A percentile compares a stretch with the other conserved stretches of the same genome.
Evolutionary conservation across 371 early-diverging fungal genomes (phyloP).

Genomic region (Mucor mucedo): DNA sequence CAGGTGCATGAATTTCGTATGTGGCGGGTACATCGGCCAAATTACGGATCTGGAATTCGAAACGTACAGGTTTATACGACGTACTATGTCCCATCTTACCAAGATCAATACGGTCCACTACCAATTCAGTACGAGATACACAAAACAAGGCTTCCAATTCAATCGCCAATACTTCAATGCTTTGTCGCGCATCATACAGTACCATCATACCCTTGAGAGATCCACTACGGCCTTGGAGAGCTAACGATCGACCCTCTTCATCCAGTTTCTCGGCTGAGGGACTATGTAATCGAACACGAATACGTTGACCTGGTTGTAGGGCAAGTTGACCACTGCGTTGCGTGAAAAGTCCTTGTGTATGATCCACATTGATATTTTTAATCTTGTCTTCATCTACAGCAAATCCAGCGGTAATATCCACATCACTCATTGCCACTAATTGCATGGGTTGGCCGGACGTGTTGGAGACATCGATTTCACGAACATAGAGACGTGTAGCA

Average conservation of each 20-base stretch:
- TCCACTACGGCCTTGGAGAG: slow-evolving; percentile 63
- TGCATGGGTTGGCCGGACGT: slow-evolving; percentile 57
- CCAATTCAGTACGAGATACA: slow-evolving; percentile 65
- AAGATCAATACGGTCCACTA: slow-evolving; percentile 62
- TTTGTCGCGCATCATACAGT: slow-evolving; percentile 58
- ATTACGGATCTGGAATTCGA: slow-evolving; percentile 69
- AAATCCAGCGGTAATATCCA: slow-evolving; percentile 52
- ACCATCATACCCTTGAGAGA: slow-evolving; percentile 62
- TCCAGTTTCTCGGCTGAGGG: slow-evolving; percentile 60
- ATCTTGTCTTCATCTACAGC: slow-evolving; percentile 39
- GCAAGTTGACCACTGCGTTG: slow-evolving; percentile 44
- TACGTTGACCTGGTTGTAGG: slow-evolving; percentile 63
- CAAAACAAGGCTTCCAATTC: slow-evolving; percentile 66
- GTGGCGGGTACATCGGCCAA: slow-evolving; percentile 66
- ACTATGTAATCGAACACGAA: slow-evolving; percentile 60
- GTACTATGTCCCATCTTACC: slow-evolving; percentile 82
- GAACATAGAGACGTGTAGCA: slow-evolving; percentile 41
- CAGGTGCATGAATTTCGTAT: slow-evolving; percentile 65
- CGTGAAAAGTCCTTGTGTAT: slow-evolving; percentile 20
- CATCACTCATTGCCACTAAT: slow-evolving; percentile 59
- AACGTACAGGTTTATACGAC: slow-evolving; percentile 68
- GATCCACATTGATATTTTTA: slow-evolving; percentile 11
- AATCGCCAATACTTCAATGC: slow-evolving; percentile 62
- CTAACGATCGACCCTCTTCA: slow-evolving; percentile 41
- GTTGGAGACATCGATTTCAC: slow-evolving; percentile 60